Evolutionary conservation across 176 grass and related monocot species (phyloP).

Genomic region (Puccinellia tenuiflora): DNA sequence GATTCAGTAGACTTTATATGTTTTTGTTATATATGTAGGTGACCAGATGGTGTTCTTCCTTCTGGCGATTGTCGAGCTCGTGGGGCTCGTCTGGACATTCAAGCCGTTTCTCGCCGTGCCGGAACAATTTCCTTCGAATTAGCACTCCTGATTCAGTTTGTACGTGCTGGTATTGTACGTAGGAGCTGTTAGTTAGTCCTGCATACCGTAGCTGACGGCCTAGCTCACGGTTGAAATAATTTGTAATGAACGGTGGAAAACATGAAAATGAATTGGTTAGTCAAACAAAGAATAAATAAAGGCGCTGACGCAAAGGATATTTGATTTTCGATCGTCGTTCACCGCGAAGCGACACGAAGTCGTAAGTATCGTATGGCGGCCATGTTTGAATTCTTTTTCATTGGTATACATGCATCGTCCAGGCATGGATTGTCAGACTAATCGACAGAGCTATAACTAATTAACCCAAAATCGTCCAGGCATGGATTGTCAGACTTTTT

Average conservation of each 20-base stretch:
- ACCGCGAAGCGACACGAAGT: not conserved
- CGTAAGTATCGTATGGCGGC: not conserved
- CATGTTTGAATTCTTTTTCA: not conserved
- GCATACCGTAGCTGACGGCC: not conserved
- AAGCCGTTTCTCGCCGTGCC: slow-evolving; percentile 39
- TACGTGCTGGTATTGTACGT: not conserved
- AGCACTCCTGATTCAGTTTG: not conserved
- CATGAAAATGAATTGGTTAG: not conserved
- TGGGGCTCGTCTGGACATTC: slow-evolving; percentile 41
- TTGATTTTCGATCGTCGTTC: no score
- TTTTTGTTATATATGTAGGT: slow-evolving; percentile 17
- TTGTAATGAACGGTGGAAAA: not conserved
- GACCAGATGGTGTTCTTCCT: slow-evolving; percentile 50
- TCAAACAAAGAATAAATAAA: not conserved
- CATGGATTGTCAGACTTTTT: no score
- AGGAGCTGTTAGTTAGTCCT: not conserved
- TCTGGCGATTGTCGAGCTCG: slow-evolving; percentile 24
- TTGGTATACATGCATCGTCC: not conserved
- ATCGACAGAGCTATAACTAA: no score
- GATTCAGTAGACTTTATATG: not conserved
- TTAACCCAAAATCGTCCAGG: no score
- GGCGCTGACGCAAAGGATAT: not conserved
- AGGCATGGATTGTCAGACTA: not conserved
- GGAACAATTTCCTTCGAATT: not conserved
- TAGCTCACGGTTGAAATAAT: not conserved